Conservation (phyloP, 179 eudicot genomes). For the Pouteria campechiana region DNA sequence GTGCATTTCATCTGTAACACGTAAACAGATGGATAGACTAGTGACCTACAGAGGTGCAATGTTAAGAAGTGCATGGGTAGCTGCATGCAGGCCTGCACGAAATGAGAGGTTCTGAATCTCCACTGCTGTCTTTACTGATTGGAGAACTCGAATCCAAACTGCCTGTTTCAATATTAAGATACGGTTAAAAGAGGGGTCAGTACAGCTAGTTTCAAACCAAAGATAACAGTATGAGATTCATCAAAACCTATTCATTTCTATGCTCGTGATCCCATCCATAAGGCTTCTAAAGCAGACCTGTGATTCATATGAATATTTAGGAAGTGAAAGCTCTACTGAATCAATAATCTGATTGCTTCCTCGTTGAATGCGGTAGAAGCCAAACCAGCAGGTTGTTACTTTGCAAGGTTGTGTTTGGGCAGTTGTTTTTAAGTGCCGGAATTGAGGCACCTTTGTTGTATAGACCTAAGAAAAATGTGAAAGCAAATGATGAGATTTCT, state of each 20-base stretch:
- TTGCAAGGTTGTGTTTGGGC: constrained; percentile 64
- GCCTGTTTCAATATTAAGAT: constrained; percentile 34
- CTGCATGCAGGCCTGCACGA: constrained; percentile 95
- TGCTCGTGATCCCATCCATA: no score
- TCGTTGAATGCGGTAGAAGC: constrained; percentile 67
- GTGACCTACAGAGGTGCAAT: constrained; percentile 84
- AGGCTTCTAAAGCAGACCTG: no score
- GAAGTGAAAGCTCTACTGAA: constrained; percentile 72
- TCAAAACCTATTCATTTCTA: no score
- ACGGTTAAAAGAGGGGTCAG: not conserved
- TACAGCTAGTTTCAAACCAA: not conserved
- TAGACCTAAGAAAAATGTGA: constrained; percentile 64
- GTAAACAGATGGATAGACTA: no score
- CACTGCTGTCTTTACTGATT: constrained; percentile 61
- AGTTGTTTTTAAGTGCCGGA: constrained; percentile 33
- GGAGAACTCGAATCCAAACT: constrained; percentile 86
- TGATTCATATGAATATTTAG: constrained; percentile 77
- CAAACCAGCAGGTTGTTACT: constrained; percentile 96
- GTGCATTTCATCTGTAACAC: no score
- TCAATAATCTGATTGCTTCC: constrained; percentile 62
- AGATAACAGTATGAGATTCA: not conserved
- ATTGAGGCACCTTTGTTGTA: constrained; percentile 37
- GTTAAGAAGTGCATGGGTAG: constrained; percentile 87
- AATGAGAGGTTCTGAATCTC: constrained; percentile 37
- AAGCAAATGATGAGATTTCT: no score